These are phyloP conservation scores for Penicillium ucsense DNA, from an alignment of 495 filamentous ascomycete species.

Conservation along the genomic window DNA sequence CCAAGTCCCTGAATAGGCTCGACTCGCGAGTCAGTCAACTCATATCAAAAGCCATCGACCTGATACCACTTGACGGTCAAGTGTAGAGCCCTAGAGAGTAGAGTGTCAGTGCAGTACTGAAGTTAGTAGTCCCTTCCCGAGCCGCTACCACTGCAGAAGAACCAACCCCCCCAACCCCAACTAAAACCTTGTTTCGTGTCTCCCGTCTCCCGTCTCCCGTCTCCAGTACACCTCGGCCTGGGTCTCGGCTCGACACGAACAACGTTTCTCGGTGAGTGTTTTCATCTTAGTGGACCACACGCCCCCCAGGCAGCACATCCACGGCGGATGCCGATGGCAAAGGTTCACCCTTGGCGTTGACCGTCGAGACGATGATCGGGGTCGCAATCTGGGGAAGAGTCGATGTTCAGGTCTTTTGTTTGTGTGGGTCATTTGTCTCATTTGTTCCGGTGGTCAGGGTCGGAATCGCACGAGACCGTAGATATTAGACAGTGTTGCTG, in stretches of 20 bases:
- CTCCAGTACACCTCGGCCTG: neutral
- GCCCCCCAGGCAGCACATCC: neutral
- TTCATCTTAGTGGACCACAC: constrained; percentile 10
- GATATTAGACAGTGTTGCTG: neutral
- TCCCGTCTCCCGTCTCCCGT: neutral
- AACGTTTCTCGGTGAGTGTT: constrained; percentile 7
- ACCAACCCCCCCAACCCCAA: too few species aligned
- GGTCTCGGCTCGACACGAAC: neutral
- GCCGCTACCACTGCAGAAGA: too few species aligned
- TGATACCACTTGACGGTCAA: too few species aligned
- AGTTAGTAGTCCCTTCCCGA: too few species aligned
- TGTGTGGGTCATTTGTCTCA: too few species aligned
- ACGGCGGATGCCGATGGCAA: constrained; percentile 1
- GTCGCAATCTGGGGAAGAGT: neutral
- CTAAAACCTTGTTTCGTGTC: neutral
- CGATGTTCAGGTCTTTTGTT: neutral
- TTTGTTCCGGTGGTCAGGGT: too few species aligned
- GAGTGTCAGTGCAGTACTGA: too few species aligned
- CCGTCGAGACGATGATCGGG: constrained; percentile 1
- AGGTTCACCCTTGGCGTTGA: neutral
- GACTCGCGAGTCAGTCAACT: too few species aligned
- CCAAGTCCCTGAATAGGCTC: too few species aligned
- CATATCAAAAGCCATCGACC: too few species aligned
- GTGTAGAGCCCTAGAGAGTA: too few species aligned
- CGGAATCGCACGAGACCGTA: too few species aligned